Base-by-base conservation (phyloP, 2,329 filamentous ascomycete genomes). In the Penicillium sp. region DNA sequence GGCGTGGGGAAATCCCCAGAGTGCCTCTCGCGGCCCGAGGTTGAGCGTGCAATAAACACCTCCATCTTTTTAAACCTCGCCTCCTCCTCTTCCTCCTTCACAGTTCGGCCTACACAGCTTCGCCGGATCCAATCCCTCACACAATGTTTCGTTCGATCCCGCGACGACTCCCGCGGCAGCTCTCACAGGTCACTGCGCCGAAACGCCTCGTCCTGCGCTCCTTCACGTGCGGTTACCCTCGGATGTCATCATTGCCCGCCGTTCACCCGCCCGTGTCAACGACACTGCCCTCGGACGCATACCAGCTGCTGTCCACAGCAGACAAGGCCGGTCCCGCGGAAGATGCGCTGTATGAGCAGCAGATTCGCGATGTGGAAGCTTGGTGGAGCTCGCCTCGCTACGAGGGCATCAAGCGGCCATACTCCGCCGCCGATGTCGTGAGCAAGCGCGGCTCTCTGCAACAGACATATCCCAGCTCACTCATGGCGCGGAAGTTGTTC, bases 401-500 rank as follows among this genome's bases (percentile, higher is more conserved):
- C 74, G 85, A 89, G 65, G 94, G 91, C 60, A 97, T 98, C 81
- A 95, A 90, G 81, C 85, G 95, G 47, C 92, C 94, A 11, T 99
- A 98, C 75, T 89, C 89, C 18, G 90, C 92, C 1, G 90, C 89
- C 69, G 93, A 96, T 78, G 89, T 99, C 6, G 94, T 96, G 61
- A 92, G 89, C 77, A 98, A 98, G 81, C 85, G 95, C 61, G 95
- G 95, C 10, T 89, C 92, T 6, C 84, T 97, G 66, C 87, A 91
- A 70, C 91, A 96, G 73, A 86, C 85, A 52, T 98, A 97, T 68
- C 91, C 95, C 1, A 96, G 92, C 78, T 97, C 92, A 14, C 79
- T 96, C 62, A 97, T 96, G 91, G 95, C 94, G 0, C 85, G 91
- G 71, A 98, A 99, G 79, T 84, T 99, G 5, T 99, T 96, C 79